Percentiles rank a stretch among this genome's conserved stretches.
These are phyloP conservation scores for Maudiozyma bulderi DNA, from an alignment of 805 yeast genomes.

Conservation along the genomic window DNA sequence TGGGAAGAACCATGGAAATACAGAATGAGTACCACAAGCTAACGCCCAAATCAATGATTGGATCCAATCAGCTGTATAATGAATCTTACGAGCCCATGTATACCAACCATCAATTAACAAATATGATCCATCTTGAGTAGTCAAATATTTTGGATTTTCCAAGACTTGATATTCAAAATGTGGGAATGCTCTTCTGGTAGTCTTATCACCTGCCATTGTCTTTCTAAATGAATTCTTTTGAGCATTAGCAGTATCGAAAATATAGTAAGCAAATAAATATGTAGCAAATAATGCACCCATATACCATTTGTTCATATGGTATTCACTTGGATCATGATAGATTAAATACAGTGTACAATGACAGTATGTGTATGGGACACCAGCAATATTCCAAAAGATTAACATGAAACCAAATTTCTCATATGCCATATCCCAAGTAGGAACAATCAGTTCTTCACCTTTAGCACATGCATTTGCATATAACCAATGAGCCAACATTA, in stretches of 20 bases:
- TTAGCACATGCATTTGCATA: conserved; percentile 95
- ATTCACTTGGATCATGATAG: conserved; percentile 75
- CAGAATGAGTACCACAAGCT: conserved; percentile 75
- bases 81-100: conserved; percentile 83
- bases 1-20: conserved; percentile 95
- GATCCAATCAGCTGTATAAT: conserved; percentile 87
- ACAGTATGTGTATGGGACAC: conserved; percentile 96
- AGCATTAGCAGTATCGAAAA: conserved; percentile 90
- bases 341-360: conserved; percentile 79
- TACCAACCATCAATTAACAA: conserved; percentile 92
- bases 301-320: conserved; percentile 58
- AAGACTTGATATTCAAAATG: conserved; percentile 77
- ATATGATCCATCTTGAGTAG: conserved; percentile 74
- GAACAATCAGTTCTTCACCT: conserved; percentile 94
- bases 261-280: conserved; percentile 69
- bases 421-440: conserved; percentile 99
- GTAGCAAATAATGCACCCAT: conserved; percentile 44
- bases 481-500: conserved; percentile 79
- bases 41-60: conserved; percentile 89
- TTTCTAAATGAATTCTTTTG: conserved; percentile 91
- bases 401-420: conserved; percentile 98
- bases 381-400: conserved; percentile 96
- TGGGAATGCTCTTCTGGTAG: conserved; percentile 82
- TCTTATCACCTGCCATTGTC: conserved; percentile 65
- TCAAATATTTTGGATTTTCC: conserved; percentile 73